Conservation (phyloP, 2,329 filamentous ascomycete genomes). For the Coniochaeta sp. region DNA sequence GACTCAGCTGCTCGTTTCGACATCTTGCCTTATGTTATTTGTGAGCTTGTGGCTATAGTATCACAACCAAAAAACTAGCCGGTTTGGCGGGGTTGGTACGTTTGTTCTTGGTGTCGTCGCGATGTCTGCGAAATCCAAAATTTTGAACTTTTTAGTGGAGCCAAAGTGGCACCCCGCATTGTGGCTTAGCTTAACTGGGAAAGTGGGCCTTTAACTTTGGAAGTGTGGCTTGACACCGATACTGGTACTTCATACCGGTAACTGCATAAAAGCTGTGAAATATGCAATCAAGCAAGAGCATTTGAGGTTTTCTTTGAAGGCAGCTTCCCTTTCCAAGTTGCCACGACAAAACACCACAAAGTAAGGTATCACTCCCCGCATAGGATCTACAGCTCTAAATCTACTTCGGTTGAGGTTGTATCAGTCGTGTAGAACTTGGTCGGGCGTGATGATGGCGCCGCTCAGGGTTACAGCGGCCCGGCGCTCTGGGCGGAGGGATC, state of each 20-base stretch:
- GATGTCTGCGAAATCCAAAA: neutral
- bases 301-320: neutral
- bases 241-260: no score
- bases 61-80: neutral
- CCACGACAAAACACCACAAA: no score
- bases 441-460: neutral
- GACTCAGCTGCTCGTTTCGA: slow-evolving; percentile 52
- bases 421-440: no score
- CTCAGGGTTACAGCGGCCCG: neutral
- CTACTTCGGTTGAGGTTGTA: neutral
- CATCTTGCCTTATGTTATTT: slow-evolving; percentile 30
- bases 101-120: neutral
- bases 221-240: neutral
- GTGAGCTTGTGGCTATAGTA: neutral
- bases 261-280: no score
- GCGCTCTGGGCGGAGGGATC: neutral
- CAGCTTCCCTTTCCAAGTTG: no score
- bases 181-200: neutral
- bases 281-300: neutral
- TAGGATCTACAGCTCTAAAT: neutral
- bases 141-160: slow-evolving; percentile 3
- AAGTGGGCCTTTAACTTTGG: neutral
- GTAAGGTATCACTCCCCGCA: no score
- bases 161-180: neutral
- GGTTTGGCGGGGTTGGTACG: neutral